Base-by-base conservation (phyloP, 2,329 filamentous ascomycete species). In the Monosporascus sp. region DNA sequence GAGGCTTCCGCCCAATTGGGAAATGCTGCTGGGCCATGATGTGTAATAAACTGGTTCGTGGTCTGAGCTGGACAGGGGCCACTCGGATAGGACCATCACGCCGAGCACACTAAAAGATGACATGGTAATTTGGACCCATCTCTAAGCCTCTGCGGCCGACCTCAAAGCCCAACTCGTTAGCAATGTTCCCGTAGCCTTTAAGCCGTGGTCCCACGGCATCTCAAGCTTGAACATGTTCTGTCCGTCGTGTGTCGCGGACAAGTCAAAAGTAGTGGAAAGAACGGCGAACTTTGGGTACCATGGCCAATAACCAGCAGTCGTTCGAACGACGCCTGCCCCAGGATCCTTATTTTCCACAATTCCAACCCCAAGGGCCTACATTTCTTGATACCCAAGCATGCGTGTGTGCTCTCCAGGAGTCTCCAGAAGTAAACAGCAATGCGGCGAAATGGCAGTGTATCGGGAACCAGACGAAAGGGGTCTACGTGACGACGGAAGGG, bases 371-470 rank as follows among this genome's bases (percentile, higher is more conserved):
- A 14, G 70, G 69, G 1, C 72, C 72, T 7, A 62, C 57, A 20
- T 74, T 74, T 47, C 67, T 74, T 37, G 72, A 74, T 52, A 70
- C 68, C 2, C 59, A 61, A 11, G 72, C 70, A 3, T 74, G 72
- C 48, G 58, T 73, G 11, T 74, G 72, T 41, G 68, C 70, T 15
- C 58, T 74, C 14, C 64, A 65, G 22, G 44, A 57, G 18, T 51
- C 63, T 3, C 61, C 65, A 2, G 50, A 54, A 15, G 51, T 58
- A 22, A 51, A 55, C 11, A 61, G 51, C 49, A 50, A 53, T 6
- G 49, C 59, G 26, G 60, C 63, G 11, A 63, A 65, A n/a, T 77
- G 74, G 74, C 72, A 74, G 54, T 77, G 74, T 55, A 71, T 75
- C 31, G 73, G 74, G 14, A 73, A 76, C 54, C 73, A 75, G 56